Percentiles rank a stretch among this genome's conserved stretches.
Conservation (phyloP, 2,329 filamentous ascomycete genomes). For the Paecilomyces sp. region DNA sequence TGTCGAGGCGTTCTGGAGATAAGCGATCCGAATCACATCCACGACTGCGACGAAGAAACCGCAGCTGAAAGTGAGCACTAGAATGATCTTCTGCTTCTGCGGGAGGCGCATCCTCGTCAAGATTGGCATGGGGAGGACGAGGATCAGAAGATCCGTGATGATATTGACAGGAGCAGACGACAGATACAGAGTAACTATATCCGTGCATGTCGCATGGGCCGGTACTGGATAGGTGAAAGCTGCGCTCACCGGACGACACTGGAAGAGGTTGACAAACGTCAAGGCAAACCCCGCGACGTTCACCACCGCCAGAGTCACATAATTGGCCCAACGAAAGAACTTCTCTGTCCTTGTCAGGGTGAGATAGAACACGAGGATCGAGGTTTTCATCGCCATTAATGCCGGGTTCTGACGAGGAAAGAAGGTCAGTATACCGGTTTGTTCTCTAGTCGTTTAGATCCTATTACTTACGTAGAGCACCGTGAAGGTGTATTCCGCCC, state of each 20-base stretch:
- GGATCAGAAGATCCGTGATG: constrained; percentile 79
- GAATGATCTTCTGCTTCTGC: constrained; percentile 75
- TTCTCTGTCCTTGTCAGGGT: constrained; percentile 72
- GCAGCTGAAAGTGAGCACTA: constrained; percentile 78
- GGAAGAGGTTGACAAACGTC: constrained; percentile 80
- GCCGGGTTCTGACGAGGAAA: constrained; percentile 62
- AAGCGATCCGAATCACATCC: constrained; percentile 84
- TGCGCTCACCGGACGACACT: constrained; percentile 68
- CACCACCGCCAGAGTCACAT: constrained; percentile 67
- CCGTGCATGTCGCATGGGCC: constrained; percentile 45
- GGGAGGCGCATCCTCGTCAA: constrained; percentile 81
- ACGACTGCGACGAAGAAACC: constrained; percentile 83
- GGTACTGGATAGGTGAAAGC: constrained; percentile 53
- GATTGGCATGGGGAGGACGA: constrained; percentile 82
- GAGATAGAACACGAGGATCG: constrained; percentile 86
- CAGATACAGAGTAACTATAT: constrained; percentile 58
- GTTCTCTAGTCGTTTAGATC: constrained; percentile 4
- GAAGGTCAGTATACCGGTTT: constrained; percentile 6
- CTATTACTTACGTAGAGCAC: constrained; percentile 48
- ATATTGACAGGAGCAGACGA: constrained; percentile 84
- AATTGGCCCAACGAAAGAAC: constrained; percentile 74
- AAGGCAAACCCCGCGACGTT: constrained; percentile 71
- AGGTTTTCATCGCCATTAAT: constrained; percentile 85
- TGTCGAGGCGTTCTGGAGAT: constrained; percentile 65
- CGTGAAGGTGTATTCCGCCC: constrained; percentile 53